These are phyloP conservation scores for Citrus glauca DNA, from an alignment of 345 rosid species.

Conservation along the genomic window DNA sequence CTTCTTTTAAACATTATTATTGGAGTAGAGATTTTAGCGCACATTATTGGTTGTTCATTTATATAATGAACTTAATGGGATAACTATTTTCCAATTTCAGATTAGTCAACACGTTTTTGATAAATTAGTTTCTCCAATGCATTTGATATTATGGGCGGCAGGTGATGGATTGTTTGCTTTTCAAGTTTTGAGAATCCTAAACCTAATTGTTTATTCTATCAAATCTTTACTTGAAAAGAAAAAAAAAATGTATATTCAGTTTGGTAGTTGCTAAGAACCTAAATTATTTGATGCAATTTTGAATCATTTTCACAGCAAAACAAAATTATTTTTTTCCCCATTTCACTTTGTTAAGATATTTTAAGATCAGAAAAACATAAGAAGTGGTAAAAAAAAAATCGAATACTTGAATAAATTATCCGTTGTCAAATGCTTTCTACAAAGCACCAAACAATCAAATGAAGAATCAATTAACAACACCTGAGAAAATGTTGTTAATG, in stretches of 20 bases:
- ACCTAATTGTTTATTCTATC: not conserved
- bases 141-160: slow-evolving; percentile 14
- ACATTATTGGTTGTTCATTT: not conserved
- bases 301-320: not conserved
- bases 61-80: not conserved
- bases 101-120: slow-evolving; percentile 25
- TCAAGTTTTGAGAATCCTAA: not conserved
- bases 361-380: not conserved
- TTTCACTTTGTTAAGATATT: not conserved
- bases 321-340: not conserved
- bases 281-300: not conserved
- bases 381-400: not conserved
- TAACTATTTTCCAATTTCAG: not conserved
- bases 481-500: not conserved
- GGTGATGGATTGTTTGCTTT: not conserved
- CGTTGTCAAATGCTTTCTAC: not conserved
- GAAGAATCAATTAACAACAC: not conserved
- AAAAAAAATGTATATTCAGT: not conserved
- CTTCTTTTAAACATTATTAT: not conserved
- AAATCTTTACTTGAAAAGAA: not conserved
- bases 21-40: slow-evolving; percentile 2
- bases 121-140: slow-evolving; percentile 5
- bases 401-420: not conserved
- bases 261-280: not conserved
- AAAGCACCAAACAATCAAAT: not conserved